Evolutionary conservation across 352 stramenopile genomes (phyloP), one percentile per base, ranked within the genome.

Genomic region (Paralagenidium karlingii): DNA sequence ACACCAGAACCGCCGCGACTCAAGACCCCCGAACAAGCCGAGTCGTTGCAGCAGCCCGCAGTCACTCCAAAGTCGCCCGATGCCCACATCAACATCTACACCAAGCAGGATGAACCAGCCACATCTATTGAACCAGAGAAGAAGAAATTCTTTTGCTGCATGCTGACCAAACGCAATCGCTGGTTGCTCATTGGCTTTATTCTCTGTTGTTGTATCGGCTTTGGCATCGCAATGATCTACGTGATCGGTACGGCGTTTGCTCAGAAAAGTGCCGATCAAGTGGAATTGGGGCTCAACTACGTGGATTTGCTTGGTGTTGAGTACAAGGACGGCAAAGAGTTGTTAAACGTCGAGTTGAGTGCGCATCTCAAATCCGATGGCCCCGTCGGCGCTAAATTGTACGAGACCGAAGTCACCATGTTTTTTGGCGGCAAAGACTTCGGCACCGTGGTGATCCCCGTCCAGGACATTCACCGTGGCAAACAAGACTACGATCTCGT

Each of bases 351-450:
- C 22, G 30, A 36, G 7, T 7, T 36, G 7, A 36, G 30, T 7
- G 3, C 22, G 3, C 30, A 36, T 36, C 19, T 20, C 22, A 36
- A 20, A 16, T 36, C 19, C 22, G 22, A 40, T 28, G 40, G 20
- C 3, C 24, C 28, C 22, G 25, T 26, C n/a, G 45, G 47, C 16
- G 20, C 15, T 15, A 48, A 53, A 32, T 29, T 49, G 19, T 32
- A 45, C 13, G 41, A 53, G 20, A 53, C 45, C 19, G 47, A 53
- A 20, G 33, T 48, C 30, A 36, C 19, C 19, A 22, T 36, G 7
- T 22, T 16, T 20, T 36, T 36, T 20, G 16, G 22, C 16, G 30
- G 22, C 22, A 22, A 16, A 22, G 30, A 36, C 8, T 22, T 36
- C 7, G 30, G 30, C 7, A 7, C 22, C 3, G 30, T 20, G 22